Percentiles rank a stretch among this genome's conserved stretches.
phyloP scores from a whole-genome alignment of 1,284 basidiomycete genomes.

The Irpex lacteus region DNA sequence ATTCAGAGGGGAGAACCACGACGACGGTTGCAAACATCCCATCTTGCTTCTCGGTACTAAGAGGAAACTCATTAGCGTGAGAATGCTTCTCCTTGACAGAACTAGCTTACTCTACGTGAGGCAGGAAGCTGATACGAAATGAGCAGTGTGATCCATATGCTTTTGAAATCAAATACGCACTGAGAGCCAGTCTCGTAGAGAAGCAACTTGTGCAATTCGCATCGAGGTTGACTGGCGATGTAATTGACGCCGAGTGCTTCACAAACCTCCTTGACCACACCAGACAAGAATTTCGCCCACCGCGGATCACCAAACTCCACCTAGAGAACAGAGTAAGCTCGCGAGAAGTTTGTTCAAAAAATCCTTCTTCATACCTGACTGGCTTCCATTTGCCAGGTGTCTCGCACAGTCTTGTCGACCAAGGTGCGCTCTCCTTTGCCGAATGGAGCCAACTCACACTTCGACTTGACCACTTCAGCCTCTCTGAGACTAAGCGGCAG shows the following conservation, averaged over 20 bases:
- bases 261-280: conserved; percentile 25
- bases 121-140: conserved; percentile 25
- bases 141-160: neutral
- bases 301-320: conserved; percentile 5
- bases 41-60: conserved; percentile 35
- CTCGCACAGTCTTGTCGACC: conserved; percentile 23
- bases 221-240: conserved; percentile 22
- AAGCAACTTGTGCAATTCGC: conserved; percentile 40
- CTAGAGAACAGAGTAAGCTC: neutral
- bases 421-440: conserved; percentile 23
- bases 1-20: conserved; percentile 40
- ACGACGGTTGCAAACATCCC: conserved; percentile 45
- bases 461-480: neutral
- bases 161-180: conserved; percentile 26
- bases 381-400: conserved; percentile 26
- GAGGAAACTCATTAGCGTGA: neutral
- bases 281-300: conserved; percentile 5
- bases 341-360: neutral
- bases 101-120: conserved; percentile 32
- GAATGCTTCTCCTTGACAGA: neutral
- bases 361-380: conserved; percentile 5
- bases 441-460: conserved; percentile 18
- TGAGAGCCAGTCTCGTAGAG: conserved; percentile 43
- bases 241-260: conserved; percentile 7
- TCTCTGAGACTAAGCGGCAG: neutral